Conservation (phyloP, 495 filamentous ascomycete species). For the Collariella sp. region DNA sequence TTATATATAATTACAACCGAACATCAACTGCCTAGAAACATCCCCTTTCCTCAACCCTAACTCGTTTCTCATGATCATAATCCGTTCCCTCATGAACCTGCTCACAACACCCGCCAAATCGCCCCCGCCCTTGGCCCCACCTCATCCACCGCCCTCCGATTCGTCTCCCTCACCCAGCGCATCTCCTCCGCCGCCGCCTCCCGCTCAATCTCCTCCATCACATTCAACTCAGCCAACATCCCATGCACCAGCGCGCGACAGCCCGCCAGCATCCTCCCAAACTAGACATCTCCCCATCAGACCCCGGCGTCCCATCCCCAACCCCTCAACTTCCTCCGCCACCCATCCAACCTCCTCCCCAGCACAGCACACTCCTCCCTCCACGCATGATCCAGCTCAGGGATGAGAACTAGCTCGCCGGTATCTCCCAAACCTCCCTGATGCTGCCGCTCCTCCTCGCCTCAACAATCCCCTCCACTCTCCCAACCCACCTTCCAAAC, state of each 20-base stretch:
- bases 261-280: constrained; percentile 33
- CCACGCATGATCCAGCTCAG: constrained; percentile 35
- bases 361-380: constrained; percentile 37
- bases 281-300: constrained; percentile 19
- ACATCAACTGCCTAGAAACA: no score
- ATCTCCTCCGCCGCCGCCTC: constrained; percentile 38
- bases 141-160: constrained; percentile 17
- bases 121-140: constrained; percentile 21
- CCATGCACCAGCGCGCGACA: constrained; percentile 33
- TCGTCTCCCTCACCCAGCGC: constrained; percentile 42
- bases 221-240: constrained; percentile 41
- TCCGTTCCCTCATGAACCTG: no score
- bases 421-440: constrained; percentile 18
- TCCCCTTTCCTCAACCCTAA: no score
- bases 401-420: constrained; percentile 30
- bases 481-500: constrained; percentile 45
- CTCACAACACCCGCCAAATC: constrained; percentile 26
- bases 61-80: no score
- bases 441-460: no score
- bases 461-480: constrained; percentile 26
- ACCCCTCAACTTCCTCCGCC: constrained; percentile 32
- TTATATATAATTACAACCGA: no score
- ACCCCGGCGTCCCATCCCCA: neutral
- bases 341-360: constrained; percentile 35
- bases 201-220: constrained; percentile 42